Evolutionary conservation across 345 rosid species (phyloP).

Genomic region (Eucalyptus pumila): DNA sequence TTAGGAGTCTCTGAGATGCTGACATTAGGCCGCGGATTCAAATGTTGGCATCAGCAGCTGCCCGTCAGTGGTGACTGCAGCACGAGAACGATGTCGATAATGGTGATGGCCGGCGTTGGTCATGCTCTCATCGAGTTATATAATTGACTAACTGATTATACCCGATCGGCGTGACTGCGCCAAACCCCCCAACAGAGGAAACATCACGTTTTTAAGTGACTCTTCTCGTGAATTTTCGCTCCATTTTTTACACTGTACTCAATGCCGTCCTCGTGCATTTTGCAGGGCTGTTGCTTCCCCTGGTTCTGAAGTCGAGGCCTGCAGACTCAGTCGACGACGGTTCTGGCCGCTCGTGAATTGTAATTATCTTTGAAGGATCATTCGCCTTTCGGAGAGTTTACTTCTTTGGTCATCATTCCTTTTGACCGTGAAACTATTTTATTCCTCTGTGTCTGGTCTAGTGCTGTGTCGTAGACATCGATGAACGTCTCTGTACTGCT

Average conservation of each 20-base stretch:
- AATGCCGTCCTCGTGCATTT: background rate
- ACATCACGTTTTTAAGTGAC: background rate
- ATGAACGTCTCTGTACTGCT: background rate
- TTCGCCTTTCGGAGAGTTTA: background rate
- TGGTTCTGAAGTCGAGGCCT: background rate
- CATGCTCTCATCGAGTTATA: background rate
- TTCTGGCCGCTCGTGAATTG: background rate
- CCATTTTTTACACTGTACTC: background rate
- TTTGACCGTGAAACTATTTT: background rate
- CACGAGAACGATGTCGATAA: background rate
- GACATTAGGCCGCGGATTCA: background rate
- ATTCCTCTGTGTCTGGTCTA: background rate
- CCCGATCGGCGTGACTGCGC: background rate
- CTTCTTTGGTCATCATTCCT: background rate
- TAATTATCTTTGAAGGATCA: background rate
- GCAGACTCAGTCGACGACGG: background rate
- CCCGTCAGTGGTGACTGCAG: background rate
- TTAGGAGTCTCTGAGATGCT: background rate
- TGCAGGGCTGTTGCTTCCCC: background rate
- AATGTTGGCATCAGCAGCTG: background rate
- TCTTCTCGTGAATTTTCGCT: background rate
- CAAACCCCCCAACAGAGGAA: background rate
- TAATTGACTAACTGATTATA: background rate
- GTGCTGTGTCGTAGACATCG: background rate
- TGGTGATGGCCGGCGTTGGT: background rate